phyloP scores from a whole-genome alignment of 352 stramenopile species.

The Poterioochromonas sp. region DNA sequence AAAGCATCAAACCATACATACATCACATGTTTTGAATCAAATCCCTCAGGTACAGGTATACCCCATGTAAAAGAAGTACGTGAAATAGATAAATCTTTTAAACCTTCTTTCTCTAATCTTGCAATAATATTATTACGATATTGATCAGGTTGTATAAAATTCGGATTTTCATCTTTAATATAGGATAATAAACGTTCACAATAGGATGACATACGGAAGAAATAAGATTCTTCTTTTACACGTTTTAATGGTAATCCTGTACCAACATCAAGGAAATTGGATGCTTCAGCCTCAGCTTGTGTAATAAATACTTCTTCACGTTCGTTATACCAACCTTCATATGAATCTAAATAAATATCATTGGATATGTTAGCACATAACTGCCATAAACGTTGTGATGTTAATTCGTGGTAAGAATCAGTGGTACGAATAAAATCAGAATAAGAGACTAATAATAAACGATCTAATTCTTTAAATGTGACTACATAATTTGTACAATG shows the following conservation, averaged over 20 bases:
- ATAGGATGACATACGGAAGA: constrained; percentile 98
- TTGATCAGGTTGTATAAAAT: constrained; percentile 90
- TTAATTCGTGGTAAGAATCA: constrained; percentile 81
- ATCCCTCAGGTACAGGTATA: constrained; percentile 85
- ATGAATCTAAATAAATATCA: constrained; percentile 95
- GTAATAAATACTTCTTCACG: constrained; percentile 97
- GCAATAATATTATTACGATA: constrained; percentile 85
- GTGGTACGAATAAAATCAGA: constrained; percentile 92
- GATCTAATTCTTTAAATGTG: constrained; percentile 69
- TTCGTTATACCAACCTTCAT: constrained; percentile 98
- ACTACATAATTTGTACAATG: constrained; percentile 88
- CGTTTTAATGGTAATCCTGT: constrained; percentile 86
- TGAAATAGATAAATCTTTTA: constrained; percentile 90
- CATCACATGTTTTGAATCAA: constrained; percentile 89
- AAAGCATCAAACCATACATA: constrained; percentile 99
- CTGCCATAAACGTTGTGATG: constrained; percentile 54
- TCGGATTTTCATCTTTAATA: constrained; percentile 76
- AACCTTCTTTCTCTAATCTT: constrained; percentile 74
- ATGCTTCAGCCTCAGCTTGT: constrained; percentile 84
- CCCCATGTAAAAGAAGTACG: constrained; percentile 89
- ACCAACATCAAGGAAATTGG: constrained; percentile 84
- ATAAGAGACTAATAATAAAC: constrained; percentile 62
- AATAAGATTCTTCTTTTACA: constrained; percentile 96
- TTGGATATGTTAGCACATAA: constrained; percentile 50
- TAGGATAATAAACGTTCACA: constrained; percentile 72